These are phyloP conservation scores for Chenopodium album DNA, from an alignment of 148 eudicot species.

Conservation along the genomic window DNA sequence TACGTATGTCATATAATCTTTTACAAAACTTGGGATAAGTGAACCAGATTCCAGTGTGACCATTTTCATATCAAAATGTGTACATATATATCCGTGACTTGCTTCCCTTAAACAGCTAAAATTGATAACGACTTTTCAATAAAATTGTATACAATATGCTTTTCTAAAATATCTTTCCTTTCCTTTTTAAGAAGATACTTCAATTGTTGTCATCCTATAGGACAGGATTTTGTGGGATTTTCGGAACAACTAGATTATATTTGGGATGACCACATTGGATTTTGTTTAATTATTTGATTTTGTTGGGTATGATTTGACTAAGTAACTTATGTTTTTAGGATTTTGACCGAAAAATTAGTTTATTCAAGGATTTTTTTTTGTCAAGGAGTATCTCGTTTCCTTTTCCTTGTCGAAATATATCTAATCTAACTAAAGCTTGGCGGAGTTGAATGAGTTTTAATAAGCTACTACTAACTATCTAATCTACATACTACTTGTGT, in stretches of 20 bases:
- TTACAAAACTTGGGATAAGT: slow-evolving; percentile 8
- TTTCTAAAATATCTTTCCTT: slow-evolving; percentile 20
- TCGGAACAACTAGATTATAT: background rate
- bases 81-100: slow-evolving; percentile 16
- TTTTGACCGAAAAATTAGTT: background rate
- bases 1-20: background rate
- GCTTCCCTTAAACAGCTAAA: slow-evolving; percentile 14
- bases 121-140: slow-evolving; percentile 21
- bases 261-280: background rate
- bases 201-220: slow-evolving; percentile 25
- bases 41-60: slow-evolving; percentile 27
- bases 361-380: background rate
- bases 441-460: too few relatives aligned
- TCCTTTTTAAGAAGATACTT: slow-evolving; percentile 23
- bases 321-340: background rate
- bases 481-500: too few relatives aligned
- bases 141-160: background rate
- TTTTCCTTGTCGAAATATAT: too few relatives aligned
- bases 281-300: slow-evolving; percentile 1
- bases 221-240: slow-evolving; percentile 13
- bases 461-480: too few relatives aligned
- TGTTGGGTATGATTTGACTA: background rate
- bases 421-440: too few relatives aligned
- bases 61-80: background rate
- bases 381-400: too few relatives aligned